Base-by-base conservation (phyloP, 148 eudicot species). In the Beta vulgaris region DNA sequence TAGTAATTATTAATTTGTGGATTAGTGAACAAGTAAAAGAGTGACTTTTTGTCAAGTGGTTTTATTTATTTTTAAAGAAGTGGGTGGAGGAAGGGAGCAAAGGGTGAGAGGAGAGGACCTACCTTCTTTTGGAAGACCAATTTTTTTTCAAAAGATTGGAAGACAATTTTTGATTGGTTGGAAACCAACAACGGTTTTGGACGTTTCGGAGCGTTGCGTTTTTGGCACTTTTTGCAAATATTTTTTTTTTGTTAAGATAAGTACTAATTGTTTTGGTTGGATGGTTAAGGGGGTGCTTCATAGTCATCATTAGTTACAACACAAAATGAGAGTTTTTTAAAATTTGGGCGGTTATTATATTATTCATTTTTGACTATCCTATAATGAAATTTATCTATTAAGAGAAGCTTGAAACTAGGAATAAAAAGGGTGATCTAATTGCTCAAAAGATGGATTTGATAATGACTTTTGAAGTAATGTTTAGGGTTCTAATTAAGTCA, bases 171-270 rank as follows among this genome's bases (percentile, higher is more conserved):
- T 65, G 68, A 61, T 71, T 61, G 67, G 76, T 78, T 53, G 76
- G 71, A 63, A 72, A 71, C 75, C 69, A 73, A 31, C 75, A 77
- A 48, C 48, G 35, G 55, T 72, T 78, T 78, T 78, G 80, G 76
- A 65, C 72, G 72, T 65, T 72, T 72, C 34, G 76, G 80, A 46
- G 43, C 54, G 74, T 68, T 6, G 43, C 54, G 74, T 68, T 6
- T 71, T 77, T 60, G 59, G 37, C 46, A 39, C 60, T n/a, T 77
- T 70, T n/a, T 35, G 64, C 9, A 6, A n/a, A 8, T 69, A 12
- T 76, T 31, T 15, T 54, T 37, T 49, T 3, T 59, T 60, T 75
- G 15, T 75, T 39, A 64, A 46, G 15, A 23, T 54, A 51, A 72
- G 49, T 58, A 18, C 7, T 55, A 28, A 40, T 25, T 37, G 2